Evolutionary conservation across 768 basidiomycete species (phyloP).

Genomic region (Tephrocybe sp.): DNA sequence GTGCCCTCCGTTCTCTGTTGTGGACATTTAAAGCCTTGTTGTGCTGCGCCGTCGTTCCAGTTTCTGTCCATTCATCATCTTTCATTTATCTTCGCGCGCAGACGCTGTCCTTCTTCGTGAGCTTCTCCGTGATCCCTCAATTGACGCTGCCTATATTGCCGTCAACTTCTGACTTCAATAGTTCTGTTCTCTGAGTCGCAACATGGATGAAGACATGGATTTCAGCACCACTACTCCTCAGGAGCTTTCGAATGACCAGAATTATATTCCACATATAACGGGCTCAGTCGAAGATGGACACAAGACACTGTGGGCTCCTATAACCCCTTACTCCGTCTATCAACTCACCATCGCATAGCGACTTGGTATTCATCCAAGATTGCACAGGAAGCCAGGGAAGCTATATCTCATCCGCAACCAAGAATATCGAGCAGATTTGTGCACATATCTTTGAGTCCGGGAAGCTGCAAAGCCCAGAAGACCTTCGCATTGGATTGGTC

Average conservation of each 20-base stretch:
- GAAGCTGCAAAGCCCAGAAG: constrained; percentile 81
- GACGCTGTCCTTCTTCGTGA: constrained; percentile 1
- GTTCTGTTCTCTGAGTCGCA: constrained; percentile 15
- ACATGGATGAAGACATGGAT: constrained; percentile 83
- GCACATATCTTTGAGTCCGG: constrained; percentile 94
- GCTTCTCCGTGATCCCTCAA: not conserved
- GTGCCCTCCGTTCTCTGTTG: constrained; percentile 20
- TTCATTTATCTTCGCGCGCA: constrained; percentile 10
- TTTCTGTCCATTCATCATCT: constrained; percentile 26
- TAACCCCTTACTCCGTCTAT: constrained; percentile 17
- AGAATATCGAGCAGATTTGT: constrained; percentile 95
- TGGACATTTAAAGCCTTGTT: constrained; percentile 20
- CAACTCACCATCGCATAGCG: constrained; percentile 41
- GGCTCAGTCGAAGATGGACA: constrained; percentile 35
- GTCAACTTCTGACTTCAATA: constrained; percentile 8
- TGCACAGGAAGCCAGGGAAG: constrained; percentile 91
- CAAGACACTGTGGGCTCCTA: constrained; percentile 70
- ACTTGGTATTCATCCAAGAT: constrained; percentile 94
- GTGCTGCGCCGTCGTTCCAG: constrained; percentile 9
- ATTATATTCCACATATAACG: constrained; percentile 27
- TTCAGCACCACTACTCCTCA: constrained; percentile 43
- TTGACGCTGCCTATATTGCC: constrained; percentile 11
- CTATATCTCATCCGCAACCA: constrained; percentile 91
- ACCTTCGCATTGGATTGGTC: constrained; percentile 87
- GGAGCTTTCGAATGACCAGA: constrained; percentile 34